Base-by-base conservation (phyloP, 768 basidiomycete genomes). In the Boletus barrowsii region DNA sequence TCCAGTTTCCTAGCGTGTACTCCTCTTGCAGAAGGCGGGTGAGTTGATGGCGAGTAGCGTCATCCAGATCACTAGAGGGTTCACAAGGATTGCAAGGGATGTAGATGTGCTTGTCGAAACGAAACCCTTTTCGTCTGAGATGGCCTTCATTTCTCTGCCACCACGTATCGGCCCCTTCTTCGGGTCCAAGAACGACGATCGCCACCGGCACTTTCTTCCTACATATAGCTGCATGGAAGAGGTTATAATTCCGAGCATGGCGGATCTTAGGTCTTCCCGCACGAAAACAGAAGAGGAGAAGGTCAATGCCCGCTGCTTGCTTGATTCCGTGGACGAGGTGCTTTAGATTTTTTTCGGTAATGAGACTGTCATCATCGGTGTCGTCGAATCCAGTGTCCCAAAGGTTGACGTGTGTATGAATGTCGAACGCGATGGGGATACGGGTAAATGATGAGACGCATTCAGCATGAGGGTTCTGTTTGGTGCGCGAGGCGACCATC, bases 171-270 rank as follows among this genome's bases (percentile, higher is more conserved):
- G 51, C 46, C 22, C 49, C 61, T 22, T 70, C 65, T 40, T 70
- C 59, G 50, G 73, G 66, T 24, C 73, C 71, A 8, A 70, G 67
- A 18, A 73, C 47, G 18, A 63, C 63, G 13, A 71, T 37, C 2
- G 65, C 67, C 20, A 68, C 62, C 0, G 66, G 68, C 1, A 74
- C 71, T 24, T 67, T 68, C 49, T 57, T 62, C 40, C 61, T 56
- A 33, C 68, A 74, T 10, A 74, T 62, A 15, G 64, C 66, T 10
- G 60, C 59, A 22, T 58, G 47, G 42, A 75, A 73, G 26, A 72
- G 42, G 26, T 63, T 57, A 43, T 73, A 74, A 42, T 65, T 71
- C 39, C 58, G 61, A 40, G 57, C 10, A 35, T 62, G 60, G 29
- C 51, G 57, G 10, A 54, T 8, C 41, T 50, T 65, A 15, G 56